Percentiles rank a stretch among this genome's conserved stretches.
Conservation (phyloP, 2,329 filamentous ascomycete species). For the Rasamsonia emersonii region DNA sequence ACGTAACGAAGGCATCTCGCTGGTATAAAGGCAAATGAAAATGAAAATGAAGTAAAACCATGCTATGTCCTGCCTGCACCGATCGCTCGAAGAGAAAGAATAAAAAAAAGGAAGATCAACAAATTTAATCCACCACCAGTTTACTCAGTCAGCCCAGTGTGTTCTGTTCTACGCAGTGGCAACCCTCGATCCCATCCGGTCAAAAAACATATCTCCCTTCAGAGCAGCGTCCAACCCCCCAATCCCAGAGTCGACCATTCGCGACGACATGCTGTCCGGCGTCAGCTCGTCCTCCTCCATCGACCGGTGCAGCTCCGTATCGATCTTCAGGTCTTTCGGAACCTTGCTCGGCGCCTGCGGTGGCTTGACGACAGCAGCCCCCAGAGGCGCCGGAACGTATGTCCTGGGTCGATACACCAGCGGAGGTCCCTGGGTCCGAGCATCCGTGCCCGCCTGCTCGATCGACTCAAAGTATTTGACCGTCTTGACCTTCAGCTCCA, state of each 20-base stretch:
- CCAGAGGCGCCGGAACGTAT: slow-evolving; percentile 24
- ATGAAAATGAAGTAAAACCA: too few relatives aligned
- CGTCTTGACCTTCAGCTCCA: slow-evolving; percentile 65
- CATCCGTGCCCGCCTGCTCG: slow-evolving; percentile 51
- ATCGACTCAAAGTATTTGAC: slow-evolving; percentile 68
- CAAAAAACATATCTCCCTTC: slow-evolving; percentile 34
- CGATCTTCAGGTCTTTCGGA: slow-evolving; percentile 36
- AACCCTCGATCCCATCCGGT: slow-evolving; percentile 35
- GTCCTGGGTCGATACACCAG: slow-evolving; percentile 32
- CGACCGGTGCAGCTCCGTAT: slow-evolving; percentile 31
- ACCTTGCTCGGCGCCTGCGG: slow-evolving; percentile 12
- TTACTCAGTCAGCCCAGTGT: too few relatives aligned
- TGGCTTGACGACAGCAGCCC: slow-evolving; percentile 12
- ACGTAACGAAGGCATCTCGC: too few relatives aligned
- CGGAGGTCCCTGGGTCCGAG: slow-evolving; percentile 34
- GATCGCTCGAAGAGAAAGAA: too few relatives aligned
- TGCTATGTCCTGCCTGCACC: too few relatives aligned
- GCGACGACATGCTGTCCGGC: slow-evolving; percentile 41
- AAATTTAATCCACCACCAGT: too few relatives aligned
- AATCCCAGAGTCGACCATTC: slow-evolving; percentile 38
- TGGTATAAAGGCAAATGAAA: too few relatives aligned
- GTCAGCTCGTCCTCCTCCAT: slow-evolving; percentile 37
- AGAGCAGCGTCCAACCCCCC: slow-evolving; percentile 32
- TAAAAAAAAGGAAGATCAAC: too few relatives aligned
- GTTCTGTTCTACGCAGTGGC: slow-evolving; percentile 9